Evolutionary conservation across 345 rosid species (phyloP), one percentile per base, ranked within the genome.

Genomic region (Populus simonii): DNA sequence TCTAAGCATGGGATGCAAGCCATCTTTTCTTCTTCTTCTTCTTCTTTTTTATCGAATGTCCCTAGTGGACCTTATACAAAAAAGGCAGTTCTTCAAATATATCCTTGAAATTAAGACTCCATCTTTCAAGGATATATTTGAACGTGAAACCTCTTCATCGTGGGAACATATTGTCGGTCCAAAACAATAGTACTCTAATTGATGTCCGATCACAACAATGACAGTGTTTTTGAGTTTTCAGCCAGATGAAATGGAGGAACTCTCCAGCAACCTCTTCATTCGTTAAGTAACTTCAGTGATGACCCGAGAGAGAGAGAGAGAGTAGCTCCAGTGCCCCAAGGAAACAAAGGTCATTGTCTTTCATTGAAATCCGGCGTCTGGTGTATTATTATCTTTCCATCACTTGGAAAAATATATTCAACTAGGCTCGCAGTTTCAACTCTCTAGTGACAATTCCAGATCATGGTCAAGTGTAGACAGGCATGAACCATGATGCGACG

Each of bases 401-500:
- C 53, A 47, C 53, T 15, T 13, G 53, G 1, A 15, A 47, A 57
- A 8, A 9, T 22, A 11, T n/a, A 22, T 57, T 57, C 15, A 9
- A 59, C 27, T 1, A 23, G 15, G 65, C 2, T 22, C n/a, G 62
- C 25, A 22, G 27, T 55, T 47, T 47, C 53, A 47, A 10, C 65
- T 59, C 65, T 59, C 65, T 0, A 45, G 66, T 49, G 69, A 69
- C 73, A 68, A n/a, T 8, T 68, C 51, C 18, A 66, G 20, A 70
- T 15, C 29, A 59, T 4, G 74, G 84, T 72, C 67, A 49, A 72
- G 79, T 62, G 77, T 22, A 76, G 65, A 68, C 68, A 18, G 65
- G 74, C 80, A 72, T 74, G 75, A 80, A 61, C 27, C 80, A 63
- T 75, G 80, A 82, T 74, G 83, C 76, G 68, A 29, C 61, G 23